Evolutionary conservation across 352 stramenopile species (phyloP), one percentile per base, ranked within the genome.

Genomic region (Globisporangium camurandrum): DNA sequence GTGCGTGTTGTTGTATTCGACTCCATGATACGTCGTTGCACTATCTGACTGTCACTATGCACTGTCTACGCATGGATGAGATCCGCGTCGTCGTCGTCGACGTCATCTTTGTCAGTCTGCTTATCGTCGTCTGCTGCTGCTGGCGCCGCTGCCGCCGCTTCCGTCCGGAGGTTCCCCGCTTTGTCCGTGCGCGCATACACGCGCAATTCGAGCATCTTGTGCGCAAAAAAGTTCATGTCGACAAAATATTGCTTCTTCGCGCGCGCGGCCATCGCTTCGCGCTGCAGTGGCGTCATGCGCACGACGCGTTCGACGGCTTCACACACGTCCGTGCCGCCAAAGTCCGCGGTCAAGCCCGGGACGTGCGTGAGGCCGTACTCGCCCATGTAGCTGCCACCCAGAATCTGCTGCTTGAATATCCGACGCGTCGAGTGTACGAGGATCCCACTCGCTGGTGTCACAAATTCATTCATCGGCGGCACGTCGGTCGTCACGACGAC

Each of bases 161-260:
- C 14, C 24, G 51, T 45, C 24, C 51, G 51, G n/a, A 57, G 19
- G 34, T 46, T 46, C 36, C 36, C 36, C 24, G 30, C 24, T 23
- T 44, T 45, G 50, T 63, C 49, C 37, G 42, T 42, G 5, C 55
- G 61, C 17, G 63, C 70, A 11, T 68, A 60, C 24, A 50, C 53
- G 12, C 55, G 64, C 41, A 86, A 44, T 42, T 78, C 71, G 27
- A 65, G 57, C 74, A 86, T 86, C 64, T 80, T 83, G 43, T 58
- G 40, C 16, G 63, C 62, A 34, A 86, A 86, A 47, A 83, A 82
- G 44, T 76, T 77, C 34, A 76, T 63, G 59, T 87, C 75, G 48
- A 84, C 66, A 47, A 70, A 66, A 47, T 84, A 88, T 49, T 85
- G 73, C 27, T 69, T 67, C 46, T 67, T 69, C 4, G 73, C 73